Percentiles rank a stretch among this genome's conserved stretches.
phyloP scores from a whole-genome alignment of 2,329 filamentous ascomycete genomes.

The Paecilomyces fulvus region DNA sequence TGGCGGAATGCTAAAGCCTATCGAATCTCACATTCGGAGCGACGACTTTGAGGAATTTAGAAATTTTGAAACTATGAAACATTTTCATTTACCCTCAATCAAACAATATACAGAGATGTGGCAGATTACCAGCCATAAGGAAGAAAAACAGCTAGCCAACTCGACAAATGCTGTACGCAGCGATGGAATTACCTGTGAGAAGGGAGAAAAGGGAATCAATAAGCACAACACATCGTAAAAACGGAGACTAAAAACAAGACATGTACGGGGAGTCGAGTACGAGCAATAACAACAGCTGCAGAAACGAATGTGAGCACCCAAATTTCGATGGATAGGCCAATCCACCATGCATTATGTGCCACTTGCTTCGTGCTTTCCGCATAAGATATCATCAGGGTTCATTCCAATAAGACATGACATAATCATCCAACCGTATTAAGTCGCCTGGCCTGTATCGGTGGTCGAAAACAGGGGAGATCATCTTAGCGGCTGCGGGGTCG shows the following conservation, averaged over 20 bases:
- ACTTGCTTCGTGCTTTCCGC: neutral
- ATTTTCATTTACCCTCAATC: neutral
- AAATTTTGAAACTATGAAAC: neutral
- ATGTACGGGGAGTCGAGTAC: neutral
- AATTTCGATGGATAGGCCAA: slow-evolving; percentile 5
- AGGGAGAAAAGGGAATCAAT: neutral
- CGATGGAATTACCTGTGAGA: neutral
- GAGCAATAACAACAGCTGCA: neutral
- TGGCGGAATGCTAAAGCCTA: neutral
- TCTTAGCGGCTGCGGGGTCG: neutral
- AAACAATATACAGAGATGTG: neutral
- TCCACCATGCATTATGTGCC: slow-evolving; percentile 6
- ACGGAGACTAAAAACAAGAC: neutral
- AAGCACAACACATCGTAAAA: neutral
- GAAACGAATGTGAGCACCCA: neutral
- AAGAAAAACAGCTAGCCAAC: neutral
- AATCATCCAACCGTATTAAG: neutral
- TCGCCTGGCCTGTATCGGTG: neutral
- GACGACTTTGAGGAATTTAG: neutral
- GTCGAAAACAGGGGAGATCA: neutral
- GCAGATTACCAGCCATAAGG: neutral
- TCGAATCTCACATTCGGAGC: neutral
- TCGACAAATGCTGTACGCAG: neutral
- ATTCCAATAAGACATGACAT: neutral
- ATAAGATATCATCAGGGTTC: neutral